Evolutionary conservation across 345 rosid species (phyloP), one percentile per base, ranked within the genome.

Genomic region (Abelmoschus esculentus): DNA sequence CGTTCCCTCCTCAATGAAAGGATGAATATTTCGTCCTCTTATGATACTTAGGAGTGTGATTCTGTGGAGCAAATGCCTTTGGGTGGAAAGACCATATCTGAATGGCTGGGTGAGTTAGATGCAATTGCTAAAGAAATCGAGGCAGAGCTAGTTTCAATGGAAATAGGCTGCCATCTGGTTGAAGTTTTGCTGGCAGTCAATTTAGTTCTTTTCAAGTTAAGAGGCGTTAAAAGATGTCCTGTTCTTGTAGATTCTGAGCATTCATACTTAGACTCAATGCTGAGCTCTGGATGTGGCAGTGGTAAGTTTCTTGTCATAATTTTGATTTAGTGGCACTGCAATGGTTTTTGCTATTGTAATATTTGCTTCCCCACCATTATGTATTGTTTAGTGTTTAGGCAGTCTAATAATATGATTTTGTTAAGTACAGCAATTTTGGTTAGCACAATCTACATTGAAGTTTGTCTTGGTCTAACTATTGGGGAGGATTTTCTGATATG

Each of bases 401-500:
- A 3, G 6, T 9, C 74, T 79, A 62, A 68, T 34, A 3, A 19
- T 62, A 70, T 66, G 9, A 44, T 72, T 70, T 17, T 42, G 36
- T 81, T 76, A 49, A 29, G 74, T 57, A 70, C 92, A 92, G 98
- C 92, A 47, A 86, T 88, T 83, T 85, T 88, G 84, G 85, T 92
- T 79, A 92, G 95, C 84, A 79, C 90, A 74, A 88, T 92, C 70
- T 92, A 92, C 90, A 85, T 88, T 70, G 98, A 92, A 86, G 96
- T 92, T 72, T 92, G 98, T 78, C 88, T 92, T 29, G 80, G 83
- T 74, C 81, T 90, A 76, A 80, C 84, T 67, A 86, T 92, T 46
- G 96, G 98, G 85, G 98, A 86, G 77, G 96, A 92, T 70, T 90
- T 92, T 85, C 75, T 90, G 82, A 90, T 92, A 77, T 92, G 98